Evolutionary conservation across 1,139 yeast species (phyloP).

Genomic region (Trichomonascaceae sp.): DNA sequence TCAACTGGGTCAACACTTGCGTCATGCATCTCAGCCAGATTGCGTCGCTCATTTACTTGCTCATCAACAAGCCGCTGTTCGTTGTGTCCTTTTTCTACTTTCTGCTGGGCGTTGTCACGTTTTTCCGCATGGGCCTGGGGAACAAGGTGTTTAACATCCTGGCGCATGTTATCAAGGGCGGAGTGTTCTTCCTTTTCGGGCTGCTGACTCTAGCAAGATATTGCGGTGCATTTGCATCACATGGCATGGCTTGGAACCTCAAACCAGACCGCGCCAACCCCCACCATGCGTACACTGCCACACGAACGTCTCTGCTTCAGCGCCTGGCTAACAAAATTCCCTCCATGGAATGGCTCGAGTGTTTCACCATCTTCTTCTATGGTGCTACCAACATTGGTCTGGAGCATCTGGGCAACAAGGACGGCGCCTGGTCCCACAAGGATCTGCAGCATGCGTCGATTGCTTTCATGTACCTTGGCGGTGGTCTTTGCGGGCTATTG

Average conservation of each 20-base stretch:
- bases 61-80: constrained; percentile 55
- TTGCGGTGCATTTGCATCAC: constrained; percentile 60
- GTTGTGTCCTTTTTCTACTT: constrained; percentile 46
- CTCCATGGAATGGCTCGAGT: constrained; percentile 77
- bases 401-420: constrained; percentile 69
- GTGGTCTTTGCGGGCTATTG: constrained; percentile 82
- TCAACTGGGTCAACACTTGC: constrained; percentile 21
- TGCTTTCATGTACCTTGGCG: constrained; percentile 88
- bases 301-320: neutral
- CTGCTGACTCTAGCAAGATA: constrained; percentile 67
- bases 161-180: constrained; percentile 95
- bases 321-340: constrained; percentile 9
- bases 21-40: constrained; percentile 29
- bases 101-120: constrained; percentile 67
- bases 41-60: constrained; percentile 32
- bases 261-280: constrained; percentile 25
- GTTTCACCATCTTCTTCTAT: constrained; percentile 66
- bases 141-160: constrained; percentile 58
- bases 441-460: constrained; percentile 92
- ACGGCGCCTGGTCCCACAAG: constrained; percentile 75
- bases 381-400: constrained; percentile 80
- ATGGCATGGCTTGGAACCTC: constrained; percentile 91
- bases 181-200: constrained; percentile 71
- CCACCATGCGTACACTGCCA: constrained; percentile 1
- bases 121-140: constrained; percentile 56